Conservation (phyloP, 1,139 yeast genomes). For the Geotrichum aggregatum region DNA sequence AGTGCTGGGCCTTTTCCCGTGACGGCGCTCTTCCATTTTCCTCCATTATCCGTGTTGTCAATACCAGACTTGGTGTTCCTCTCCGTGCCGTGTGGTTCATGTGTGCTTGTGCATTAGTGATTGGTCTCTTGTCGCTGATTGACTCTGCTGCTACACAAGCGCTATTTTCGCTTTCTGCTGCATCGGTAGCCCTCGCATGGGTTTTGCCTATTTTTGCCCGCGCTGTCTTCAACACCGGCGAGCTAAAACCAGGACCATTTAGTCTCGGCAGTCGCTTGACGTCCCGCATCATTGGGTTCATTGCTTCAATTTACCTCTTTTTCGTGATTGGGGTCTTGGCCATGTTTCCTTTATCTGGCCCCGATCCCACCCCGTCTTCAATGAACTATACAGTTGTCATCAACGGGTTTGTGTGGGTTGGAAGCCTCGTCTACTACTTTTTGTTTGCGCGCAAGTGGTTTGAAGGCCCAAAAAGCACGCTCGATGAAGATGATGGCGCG, state of each 20-base stretch:
- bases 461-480: slow-evolving; percentile 56
- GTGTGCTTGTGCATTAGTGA: slow-evolving; percentile 44
- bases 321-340: slow-evolving; percentile 60
- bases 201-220: slow-evolving; percentile 53
- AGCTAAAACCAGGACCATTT: slow-evolving; percentile 63
- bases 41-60: slow-evolving; percentile 48
- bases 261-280: slow-evolving; percentile 47
- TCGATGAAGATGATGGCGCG: slow-evolving; percentile 34
- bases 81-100: slow-evolving; percentile 56
- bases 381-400: slow-evolving; percentile 68
- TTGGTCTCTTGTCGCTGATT: slow-evolving; percentile 57
- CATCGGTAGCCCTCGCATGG: slow-evolving; percentile 63
- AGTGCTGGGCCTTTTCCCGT: slow-evolving; percentile 81
- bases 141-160: slow-evolving; percentile 59
- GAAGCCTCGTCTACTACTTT: slow-evolving; percentile 49
- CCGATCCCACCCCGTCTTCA: slow-evolving; percentile 42
- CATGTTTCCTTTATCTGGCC: slow-evolving; percentile 55
- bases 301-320: slow-evolving; percentile 39
- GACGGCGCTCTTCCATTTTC: slow-evolving; percentile 81
- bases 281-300: slow-evolving; percentile 40
- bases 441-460: slow-evolving; percentile 58
- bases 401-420: slow-evolving; percentile 55
- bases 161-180: slow-evolving; percentile 53
- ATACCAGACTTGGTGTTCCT: slow-evolving; percentile 53
- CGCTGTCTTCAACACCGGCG: slow-evolving; percentile 41